These are phyloP conservation scores for Penicillium sp. DNA, from an alignment of 2,329 filamentous ascomycete species.

Conservation along the genomic window DNA sequence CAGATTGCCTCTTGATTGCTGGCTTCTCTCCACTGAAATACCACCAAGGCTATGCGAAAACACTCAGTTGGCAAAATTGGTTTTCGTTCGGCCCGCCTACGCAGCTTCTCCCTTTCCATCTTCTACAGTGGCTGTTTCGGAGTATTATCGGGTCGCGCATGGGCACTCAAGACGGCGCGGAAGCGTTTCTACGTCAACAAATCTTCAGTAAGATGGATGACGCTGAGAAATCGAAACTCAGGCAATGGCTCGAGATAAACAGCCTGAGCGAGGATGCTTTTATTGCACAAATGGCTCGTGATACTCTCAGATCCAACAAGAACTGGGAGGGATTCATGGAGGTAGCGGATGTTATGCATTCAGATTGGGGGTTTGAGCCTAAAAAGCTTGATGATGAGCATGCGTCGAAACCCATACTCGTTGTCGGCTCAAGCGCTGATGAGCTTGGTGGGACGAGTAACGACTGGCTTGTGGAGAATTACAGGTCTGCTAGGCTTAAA, in stretches of 20 bases:
- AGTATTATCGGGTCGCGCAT: neutral
- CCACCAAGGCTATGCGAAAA: conserved; percentile 4
- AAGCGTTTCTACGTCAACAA: conserved; percentile 3
- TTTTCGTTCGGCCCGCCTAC: conserved; percentile 12
- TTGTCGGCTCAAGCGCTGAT: neutral
- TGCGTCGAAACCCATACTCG: conserved; percentile 2
- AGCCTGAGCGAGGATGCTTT: conserved; percentile 3
- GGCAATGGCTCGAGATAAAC: conserved; percentile 2
- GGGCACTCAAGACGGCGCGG: neutral
- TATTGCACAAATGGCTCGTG: conserved; percentile 9
- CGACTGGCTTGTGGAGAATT: conserved; percentile 8
- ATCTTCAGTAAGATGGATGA: conserved; percentile 7
- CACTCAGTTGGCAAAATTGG: conserved; percentile 13
- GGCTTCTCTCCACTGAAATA: conserved; percentile 13
- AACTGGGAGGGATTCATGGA: conserved; percentile 19
- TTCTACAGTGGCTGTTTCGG: conserved; percentile 11
- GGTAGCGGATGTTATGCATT: conserved; percentile 13
- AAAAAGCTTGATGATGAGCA: conserved; percentile 8
- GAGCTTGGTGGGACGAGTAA: neutral
- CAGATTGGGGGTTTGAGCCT: conserved; percentile 12
- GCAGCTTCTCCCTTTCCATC: conserved; percentile 10
- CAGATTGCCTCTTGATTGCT: conserved; percentile 10
- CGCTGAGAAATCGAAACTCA: neutral
- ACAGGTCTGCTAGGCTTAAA: conserved; percentile 2
- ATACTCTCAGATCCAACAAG: conserved; percentile 2